Conservation (phyloP, 345 rosid genomes). For the Hirschfeldia incana region DNA sequence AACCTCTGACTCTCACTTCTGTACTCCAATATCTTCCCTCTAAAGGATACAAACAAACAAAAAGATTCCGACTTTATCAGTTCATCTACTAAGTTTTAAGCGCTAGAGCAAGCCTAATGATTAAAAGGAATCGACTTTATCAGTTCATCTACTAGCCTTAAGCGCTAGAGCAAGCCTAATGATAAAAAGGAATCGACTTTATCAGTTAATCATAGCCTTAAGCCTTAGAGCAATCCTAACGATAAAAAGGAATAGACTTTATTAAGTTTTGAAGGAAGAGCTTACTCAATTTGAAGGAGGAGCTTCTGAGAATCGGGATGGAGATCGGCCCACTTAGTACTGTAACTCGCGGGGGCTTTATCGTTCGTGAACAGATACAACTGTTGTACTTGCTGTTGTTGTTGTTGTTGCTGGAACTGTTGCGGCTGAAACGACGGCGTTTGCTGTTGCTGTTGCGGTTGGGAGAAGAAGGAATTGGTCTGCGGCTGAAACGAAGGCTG, state of each 20-base stretch:
- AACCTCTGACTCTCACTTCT: slow-evolving; percentile 93
- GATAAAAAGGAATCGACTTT: slow-evolving; percentile 6
- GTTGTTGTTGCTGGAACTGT: slow-evolving; percentile 42
- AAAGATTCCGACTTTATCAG: background rate
- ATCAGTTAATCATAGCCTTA: too few species aligned
- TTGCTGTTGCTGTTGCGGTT: slow-evolving; percentile 36
- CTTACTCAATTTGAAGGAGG: slow-evolving; percentile 85
- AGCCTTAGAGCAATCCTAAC: slow-evolving; percentile 4
- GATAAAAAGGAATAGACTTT: slow-evolving; percentile 3
- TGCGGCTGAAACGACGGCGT: slow-evolving; percentile 39
- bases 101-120: slow-evolving; percentile 12
- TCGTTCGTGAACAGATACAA: slow-evolving; percentile 79
- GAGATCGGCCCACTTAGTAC: slow-evolving; percentile 94
- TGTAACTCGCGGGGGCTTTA: slow-evolving; percentile 82
- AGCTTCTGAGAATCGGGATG: slow-evolving; percentile 89
- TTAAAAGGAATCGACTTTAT: background rate
- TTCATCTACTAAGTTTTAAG: background rate
- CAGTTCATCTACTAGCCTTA: too few species aligned
- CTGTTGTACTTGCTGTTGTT: slow-evolving; percentile 54
- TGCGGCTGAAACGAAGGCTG: slow-evolving; percentile 44
- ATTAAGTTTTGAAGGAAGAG: background rate
- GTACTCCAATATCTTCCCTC: slow-evolving; percentile 76
- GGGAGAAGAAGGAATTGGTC: slow-evolving; percentile 48
- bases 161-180: background rate
- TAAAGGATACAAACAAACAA: slow-evolving; percentile 35